Percentiles rank a stretch among this genome's conserved stretches.
Conservation (phyloP, 2,329 filamentous ascomycete genomes). For the Mariannaea elegans region DNA sequence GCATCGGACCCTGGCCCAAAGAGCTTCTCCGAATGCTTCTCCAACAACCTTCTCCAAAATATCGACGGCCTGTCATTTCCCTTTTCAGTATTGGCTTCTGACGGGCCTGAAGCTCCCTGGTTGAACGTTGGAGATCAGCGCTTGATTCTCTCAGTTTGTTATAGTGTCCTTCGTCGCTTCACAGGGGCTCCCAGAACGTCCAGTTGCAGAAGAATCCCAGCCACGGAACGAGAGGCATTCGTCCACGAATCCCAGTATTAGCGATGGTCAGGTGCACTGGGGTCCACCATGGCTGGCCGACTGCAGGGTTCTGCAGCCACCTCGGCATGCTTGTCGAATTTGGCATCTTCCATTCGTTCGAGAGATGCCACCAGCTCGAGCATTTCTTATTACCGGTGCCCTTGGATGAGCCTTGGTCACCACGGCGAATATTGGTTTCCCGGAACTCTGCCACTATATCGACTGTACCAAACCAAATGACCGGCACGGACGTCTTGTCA, state of each 20-base stretch:
- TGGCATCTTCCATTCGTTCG: slow-evolving; percentile 26
- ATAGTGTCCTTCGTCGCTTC: slow-evolving; percentile 27
- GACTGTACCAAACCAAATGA: slow-evolving; percentile 1
- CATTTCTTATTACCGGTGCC: slow-evolving; percentile 21
- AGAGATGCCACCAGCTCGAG: slow-evolving; percentile 19
- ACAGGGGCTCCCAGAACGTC: slow-evolving; percentile 19
- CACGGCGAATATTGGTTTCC: slow-evolving; percentile 28
- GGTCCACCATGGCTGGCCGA: slow-evolving; percentile 34
- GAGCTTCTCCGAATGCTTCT: slow-evolving; percentile 20
- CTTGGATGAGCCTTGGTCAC: slow-evolving; percentile 24
- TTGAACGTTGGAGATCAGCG: slow-evolving; percentile 31
- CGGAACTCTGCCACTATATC: neutral
- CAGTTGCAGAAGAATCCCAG: slow-evolving; percentile 22
- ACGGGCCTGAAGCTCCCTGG: slow-evolving; percentile 24
- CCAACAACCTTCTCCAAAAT: slow-evolving; percentile 22
- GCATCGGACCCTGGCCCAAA: neutral
- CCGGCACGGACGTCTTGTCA: slow-evolving; percentile 15
- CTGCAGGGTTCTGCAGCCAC: slow-evolving; percentile 34
- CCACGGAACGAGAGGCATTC: slow-evolving; percentile 35
- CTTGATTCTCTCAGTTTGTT: slow-evolving; percentile 13
- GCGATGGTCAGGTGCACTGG: slow-evolving; percentile 37
- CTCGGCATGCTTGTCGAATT: slow-evolving; percentile 35
- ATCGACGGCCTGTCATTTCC: slow-evolving; percentile 20
- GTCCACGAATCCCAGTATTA: slow-evolving; percentile 34
- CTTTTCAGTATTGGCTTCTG: slow-evolving; percentile 20